Evolutionary conservation across 2,329 filamentous ascomycete genomes (phyloP).

Genomic region (Geosmithia putterillii): DNA sequence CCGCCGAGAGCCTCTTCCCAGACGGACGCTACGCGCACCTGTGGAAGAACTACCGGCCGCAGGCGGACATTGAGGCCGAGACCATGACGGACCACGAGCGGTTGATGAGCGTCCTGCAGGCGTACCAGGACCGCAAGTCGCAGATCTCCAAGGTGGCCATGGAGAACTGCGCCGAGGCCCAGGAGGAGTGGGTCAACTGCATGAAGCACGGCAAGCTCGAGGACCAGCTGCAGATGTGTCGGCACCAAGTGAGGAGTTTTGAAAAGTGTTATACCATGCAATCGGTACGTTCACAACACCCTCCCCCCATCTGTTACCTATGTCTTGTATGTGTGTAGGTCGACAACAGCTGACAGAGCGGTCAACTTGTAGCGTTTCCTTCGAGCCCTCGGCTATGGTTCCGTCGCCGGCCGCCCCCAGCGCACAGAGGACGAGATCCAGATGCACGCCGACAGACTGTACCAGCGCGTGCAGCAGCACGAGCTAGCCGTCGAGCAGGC

Average conservation of each 20-base stretch:
- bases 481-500: constrained; percentile 64
- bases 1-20: constrained; percentile 39
- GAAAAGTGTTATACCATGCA: constrained; percentile 86
- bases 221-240: constrained; percentile 68
- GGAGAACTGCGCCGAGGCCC: constrained; percentile 87
- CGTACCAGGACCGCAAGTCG: constrained; percentile 70
- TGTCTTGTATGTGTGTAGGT: not conserved
- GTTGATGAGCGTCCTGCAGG: constrained; percentile 66
- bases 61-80: constrained; percentile 54
- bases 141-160: constrained; percentile 70
- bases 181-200: constrained; percentile 72
- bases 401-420: constrained; percentile 48
- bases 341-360: not conserved
- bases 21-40: constrained; percentile 66
- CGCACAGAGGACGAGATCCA: constrained; percentile 79
- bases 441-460: constrained; percentile 88
- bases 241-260: constrained; percentile 62
- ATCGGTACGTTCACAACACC: constrained; percentile 37
- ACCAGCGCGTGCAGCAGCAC: constrained; percentile 74
- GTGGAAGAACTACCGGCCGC: constrained; percentile 83
- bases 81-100: constrained; percentile 68
- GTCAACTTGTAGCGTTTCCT: constrained; percentile 55
- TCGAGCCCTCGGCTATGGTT: constrained; percentile 79
- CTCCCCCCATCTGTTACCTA: not conserved
- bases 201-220: constrained; percentile 59